A percentile compares a stretch with the other conserved stretches of the same genome.
phyloP scores from a whole-genome alignment of 306 rosid species.

The Vigna trinervia region DNA sequence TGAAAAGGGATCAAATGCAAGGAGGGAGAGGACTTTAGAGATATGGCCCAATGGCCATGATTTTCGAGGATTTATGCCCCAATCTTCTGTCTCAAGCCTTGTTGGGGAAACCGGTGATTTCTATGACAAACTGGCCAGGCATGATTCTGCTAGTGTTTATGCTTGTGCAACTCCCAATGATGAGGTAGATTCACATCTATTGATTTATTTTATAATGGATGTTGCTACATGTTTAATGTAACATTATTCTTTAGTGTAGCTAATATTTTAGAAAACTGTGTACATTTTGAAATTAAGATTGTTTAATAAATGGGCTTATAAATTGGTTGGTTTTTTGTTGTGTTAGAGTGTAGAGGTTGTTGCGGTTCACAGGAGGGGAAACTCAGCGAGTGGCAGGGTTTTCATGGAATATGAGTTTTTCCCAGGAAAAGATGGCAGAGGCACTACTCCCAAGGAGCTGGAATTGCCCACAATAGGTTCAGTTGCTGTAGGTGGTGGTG shows the following conservation, averaged over 20 bases:
- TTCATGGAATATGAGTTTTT: conserved; percentile 90
- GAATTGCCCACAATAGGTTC: conserved; percentile 49
- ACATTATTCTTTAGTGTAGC: not conserved
- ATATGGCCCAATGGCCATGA: conserved; percentile 46
- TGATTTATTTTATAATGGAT: conserved; percentile 12
- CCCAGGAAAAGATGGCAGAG: conserved; percentile 53
- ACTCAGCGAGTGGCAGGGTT: conserved; percentile 44
- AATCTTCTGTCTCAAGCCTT: conserved; percentile 38
- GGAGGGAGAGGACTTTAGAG: conserved; percentile 42
- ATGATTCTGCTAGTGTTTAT: conserved; percentile 16
- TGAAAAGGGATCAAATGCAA: conserved; percentile 29
- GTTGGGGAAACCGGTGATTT: conserved; percentile 39
- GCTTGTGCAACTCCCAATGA: conserved; percentile 37
- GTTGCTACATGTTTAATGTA: conserved; percentile 26
- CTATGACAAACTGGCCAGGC: conserved; percentile 23
- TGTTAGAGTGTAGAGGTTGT: conserved; percentile 67
- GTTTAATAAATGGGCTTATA: not conserved
- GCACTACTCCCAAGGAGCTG: conserved; percentile 60
- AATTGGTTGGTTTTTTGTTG: conserved; percentile 27
- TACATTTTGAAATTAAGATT: not conserved
- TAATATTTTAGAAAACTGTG: not conserved
- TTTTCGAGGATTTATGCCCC: conserved; percentile 46
- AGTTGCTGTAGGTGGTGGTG: conserved; percentile 52
- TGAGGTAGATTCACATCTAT: conserved; percentile 45
- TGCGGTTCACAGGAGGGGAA: conserved; percentile 77